A percentile compares a stretch with the other conserved stretches of the same genome.
These are phyloP conservation scores for Apiotrichum veenhuisii DNA, from an alignment of 1,284 basidiomycete species.

Conservation along the genomic window DNA sequence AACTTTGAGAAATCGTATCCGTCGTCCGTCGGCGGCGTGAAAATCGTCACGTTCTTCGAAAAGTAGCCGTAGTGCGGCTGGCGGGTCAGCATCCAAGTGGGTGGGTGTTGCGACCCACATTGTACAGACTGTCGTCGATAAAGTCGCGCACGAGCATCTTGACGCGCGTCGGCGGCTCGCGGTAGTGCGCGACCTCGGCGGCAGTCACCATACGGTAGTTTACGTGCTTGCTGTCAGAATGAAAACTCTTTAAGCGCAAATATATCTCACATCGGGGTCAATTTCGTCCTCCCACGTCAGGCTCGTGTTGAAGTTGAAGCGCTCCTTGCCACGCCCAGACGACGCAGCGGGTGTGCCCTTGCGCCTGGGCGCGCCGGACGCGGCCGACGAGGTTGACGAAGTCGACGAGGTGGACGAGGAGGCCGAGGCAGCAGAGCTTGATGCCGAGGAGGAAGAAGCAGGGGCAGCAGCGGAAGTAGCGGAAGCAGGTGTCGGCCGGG, in stretches of 20 bases:
- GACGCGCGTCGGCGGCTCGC: constrained; percentile 70
- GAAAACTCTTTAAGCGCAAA: not conserved
- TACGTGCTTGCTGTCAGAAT: constrained; percentile 7
- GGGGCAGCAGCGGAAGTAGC: no score
- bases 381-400: not conserved
- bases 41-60: constrained; percentile 82
- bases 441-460: not conserved
- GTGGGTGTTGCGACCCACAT: constrained; percentile 51
- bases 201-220: constrained; percentile 67
- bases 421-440: no score
- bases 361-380: not conserved
- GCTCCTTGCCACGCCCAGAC: constrained; percentile 15
- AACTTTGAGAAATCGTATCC: constrained; percentile 68
- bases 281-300: constrained; percentile 36
- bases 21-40: constrained; percentile 58
- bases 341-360: not conserved
- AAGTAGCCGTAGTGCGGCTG: constrained; percentile 94
- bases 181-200: constrained; percentile 60
- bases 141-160: constrained; percentile 96
- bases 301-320: constrained; percentile 49
- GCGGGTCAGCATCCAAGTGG: not conserved
- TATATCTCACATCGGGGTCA: constrained; percentile 40
- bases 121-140: constrained; percentile 95
- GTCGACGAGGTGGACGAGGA: not conserved
- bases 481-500: no score